Base-by-base conservation (phyloP, 176 grass and related monocot genomes). In the Oryza meyeriana region DNA sequence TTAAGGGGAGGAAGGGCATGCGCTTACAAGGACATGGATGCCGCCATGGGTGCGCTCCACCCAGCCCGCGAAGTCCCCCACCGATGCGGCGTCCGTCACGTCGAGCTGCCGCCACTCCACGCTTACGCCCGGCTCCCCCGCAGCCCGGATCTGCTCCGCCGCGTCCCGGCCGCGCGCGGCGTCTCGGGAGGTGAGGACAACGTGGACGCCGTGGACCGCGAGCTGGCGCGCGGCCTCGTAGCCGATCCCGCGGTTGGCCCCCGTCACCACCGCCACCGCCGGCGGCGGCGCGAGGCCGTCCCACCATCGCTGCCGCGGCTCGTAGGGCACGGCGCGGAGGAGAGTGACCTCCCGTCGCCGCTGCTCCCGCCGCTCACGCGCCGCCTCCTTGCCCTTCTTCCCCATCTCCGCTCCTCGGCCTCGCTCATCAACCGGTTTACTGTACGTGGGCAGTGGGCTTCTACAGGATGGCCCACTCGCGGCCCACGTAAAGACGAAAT, bases 11-110 rank as follows among this genome's bases (percentile, higher is more conserved):
- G 65, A 62, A 6, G 31, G 29, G 36, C 78, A 64, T 48, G 33
- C 3, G 48, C 89, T 94, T 79, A 98, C 95, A 76, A 98, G 89
- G 77, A 98, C 47, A 81, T 98, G 84, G 75, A 98, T 71, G 76
- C 88, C 88, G 8, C 90, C 84, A 78, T 88, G 84, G 64, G 81
- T 68, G 3, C 38, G 70, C 40, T 64, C 72, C 24, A 78, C 79
- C 95, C 92, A 95, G 34, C 71, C 62, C 8, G 79, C 88, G 64
- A 98, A 98, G 14, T 59, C 79, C 62, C 81, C 65, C 13, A 98
- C 90, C 1, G 92, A 98, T 18, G 75, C 84, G 52, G 66, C 71
- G 76, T 89, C 86, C 74, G 66, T 52, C 67, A 98, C 78, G 72
- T 95, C 95, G 11, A 98, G 90, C 86, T 88, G 88, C 11, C 32